Conservation (phyloP, 2,329 filamentous ascomycete species). For the Paraconiothyrium sp. region DNA sequence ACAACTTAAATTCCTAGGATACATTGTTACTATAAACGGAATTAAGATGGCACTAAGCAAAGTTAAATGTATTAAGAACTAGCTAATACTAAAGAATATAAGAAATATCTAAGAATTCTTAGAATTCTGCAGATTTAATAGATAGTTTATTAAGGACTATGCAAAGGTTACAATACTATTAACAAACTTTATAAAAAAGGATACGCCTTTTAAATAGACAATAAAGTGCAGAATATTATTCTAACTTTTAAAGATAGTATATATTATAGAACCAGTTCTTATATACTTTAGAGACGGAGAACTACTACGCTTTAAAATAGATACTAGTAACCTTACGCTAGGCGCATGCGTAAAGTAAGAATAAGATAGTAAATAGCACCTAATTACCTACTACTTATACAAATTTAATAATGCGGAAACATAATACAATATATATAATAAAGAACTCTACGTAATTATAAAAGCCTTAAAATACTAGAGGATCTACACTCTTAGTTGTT, state of each 20-base stretch:
- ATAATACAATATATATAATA: constrained; percentile 19
- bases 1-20: background rate
- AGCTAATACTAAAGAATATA: background rate
- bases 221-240: background rate
- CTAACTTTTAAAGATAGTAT: background rate
- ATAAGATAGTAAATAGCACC: constrained; percentile 10
- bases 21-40: constrained; percentile 8
- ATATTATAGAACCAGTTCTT: constrained; percentile 11
- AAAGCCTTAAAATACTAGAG: no score
- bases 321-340: background rate
- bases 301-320: constrained; percentile 1
- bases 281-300: background rate
- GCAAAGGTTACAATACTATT: background rate
- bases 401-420: constrained; percentile 12
- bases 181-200: background rate
- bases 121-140: background rate
- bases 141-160: background rate
- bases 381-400: constrained; percentile 16
- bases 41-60: constrained; percentile 8
- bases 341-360: background rate
- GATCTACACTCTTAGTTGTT: no score
- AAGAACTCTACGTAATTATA: no score
- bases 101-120: constrained; percentile 5
- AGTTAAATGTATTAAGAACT: constrained; percentile 4
- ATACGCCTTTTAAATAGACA: background rate